phyloP scores from a whole-genome alignment of 805 yeast species.

The Pichia californica region DNA sequence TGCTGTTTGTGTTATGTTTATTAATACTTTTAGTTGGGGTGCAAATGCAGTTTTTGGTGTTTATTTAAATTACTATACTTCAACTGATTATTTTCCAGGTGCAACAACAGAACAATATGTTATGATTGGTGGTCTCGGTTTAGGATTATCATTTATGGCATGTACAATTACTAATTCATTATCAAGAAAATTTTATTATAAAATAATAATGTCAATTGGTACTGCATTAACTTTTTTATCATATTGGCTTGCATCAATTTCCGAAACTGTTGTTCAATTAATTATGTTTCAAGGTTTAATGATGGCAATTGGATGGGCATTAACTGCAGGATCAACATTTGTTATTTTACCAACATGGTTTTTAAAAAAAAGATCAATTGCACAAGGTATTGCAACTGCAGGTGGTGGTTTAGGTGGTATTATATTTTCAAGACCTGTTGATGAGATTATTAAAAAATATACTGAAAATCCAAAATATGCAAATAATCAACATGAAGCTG shows the following conservation, averaged over 20 bases:
- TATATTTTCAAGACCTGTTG: slow-evolving; percentile 36
- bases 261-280: slow-evolving; percentile 36
- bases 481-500: slow-evolving; percentile 6
- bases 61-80: slow-evolving; percentile 41
- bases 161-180: slow-evolving; percentile 50
- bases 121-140: slow-evolving; percentile 46
- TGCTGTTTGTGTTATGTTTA: slow-evolving; percentile 28
- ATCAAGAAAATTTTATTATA: slow-evolving; percentile 45
- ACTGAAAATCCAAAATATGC: slow-evolving; percentile 30
- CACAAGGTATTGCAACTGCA: slow-evolving; percentile 42
- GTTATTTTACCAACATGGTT: slow-evolving; percentile 47
- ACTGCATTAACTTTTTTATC: slow-evolving; percentile 34
- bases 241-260: slow-evolving; percentile 38
- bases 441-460: slow-evolving; percentile 35
- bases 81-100: slow-evolving; percentile 36
- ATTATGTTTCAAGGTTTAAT: slow-evolving; percentile 44
- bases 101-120: slow-evolving; percentile 49
- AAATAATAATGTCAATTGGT: slow-evolving; percentile 38
- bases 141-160: slow-evolving; percentile 50
- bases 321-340: slow-evolving; percentile 30
- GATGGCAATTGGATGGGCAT: slow-evolving; percentile 37
- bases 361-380: slow-evolving; percentile 35
- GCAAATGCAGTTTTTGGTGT: slow-evolving; percentile 49
- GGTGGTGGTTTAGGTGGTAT: slow-evolving; percentile 54
- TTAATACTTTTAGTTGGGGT: slow-evolving; percentile 46